Percentiles rank a stretch among this genome's conserved stretches.
phyloP scores from a whole-genome alignment of 2,329 filamentous ascomycete species.

The Phoma sp. region DNA sequence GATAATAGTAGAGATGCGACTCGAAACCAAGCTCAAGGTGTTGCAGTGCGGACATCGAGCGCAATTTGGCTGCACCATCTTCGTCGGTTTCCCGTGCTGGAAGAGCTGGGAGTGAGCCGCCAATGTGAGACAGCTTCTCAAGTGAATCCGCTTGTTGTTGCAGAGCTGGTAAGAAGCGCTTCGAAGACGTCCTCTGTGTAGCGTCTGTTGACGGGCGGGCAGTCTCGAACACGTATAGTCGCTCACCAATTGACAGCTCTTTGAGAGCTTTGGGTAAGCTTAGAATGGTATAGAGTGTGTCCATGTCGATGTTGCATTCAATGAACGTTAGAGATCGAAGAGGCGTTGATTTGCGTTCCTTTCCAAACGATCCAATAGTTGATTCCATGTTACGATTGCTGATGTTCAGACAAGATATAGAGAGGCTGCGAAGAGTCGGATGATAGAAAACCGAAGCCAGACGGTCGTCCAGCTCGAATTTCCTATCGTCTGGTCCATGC shows the following conservation, averaged over 20 bases:
- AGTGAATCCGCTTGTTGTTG: slow-evolving; percentile 42
- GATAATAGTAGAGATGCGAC: slow-evolving; percentile 33
- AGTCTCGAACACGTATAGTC: slow-evolving; percentile 36
- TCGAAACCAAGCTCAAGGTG: slow-evolving; percentile 38
- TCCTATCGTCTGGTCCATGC: slow-evolving; percentile 34
- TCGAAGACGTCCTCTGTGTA: slow-evolving; percentile 28
- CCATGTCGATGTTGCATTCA: slow-evolving; percentile 44
- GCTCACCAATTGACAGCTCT: slow-evolving; percentile 41
- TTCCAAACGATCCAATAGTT: slow-evolving; percentile 10
- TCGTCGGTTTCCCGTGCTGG: slow-evolving; percentile 20
- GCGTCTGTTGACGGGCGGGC: slow-evolving; percentile 26
- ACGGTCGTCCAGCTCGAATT: slow-evolving; percentile 34
- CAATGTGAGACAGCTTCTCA: slow-evolving; percentile 35
- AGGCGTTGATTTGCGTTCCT: slow-evolving; percentile 34
- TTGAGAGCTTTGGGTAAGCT: slow-evolving; percentile 41
- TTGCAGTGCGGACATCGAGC: slow-evolving; percentile 32
- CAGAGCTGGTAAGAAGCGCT: slow-evolving; percentile 36
- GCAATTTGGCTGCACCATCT: slow-evolving; percentile 26
- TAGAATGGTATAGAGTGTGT: slow-evolving; percentile 36
- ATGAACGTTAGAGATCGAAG: slow-evolving; percentile 42
- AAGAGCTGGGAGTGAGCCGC: slow-evolving; percentile 25
- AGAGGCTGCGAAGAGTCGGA: slow-evolving; percentile 39
- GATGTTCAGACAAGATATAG: slow-evolving; percentile 44
- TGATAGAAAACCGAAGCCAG: slow-evolving; percentile 41
- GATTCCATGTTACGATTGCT: slow-evolving; percentile 21